Evolutionary conservation across 164 flowering plant species (phyloP).

Genomic region (Tetrastigma voinierianum): DNA sequence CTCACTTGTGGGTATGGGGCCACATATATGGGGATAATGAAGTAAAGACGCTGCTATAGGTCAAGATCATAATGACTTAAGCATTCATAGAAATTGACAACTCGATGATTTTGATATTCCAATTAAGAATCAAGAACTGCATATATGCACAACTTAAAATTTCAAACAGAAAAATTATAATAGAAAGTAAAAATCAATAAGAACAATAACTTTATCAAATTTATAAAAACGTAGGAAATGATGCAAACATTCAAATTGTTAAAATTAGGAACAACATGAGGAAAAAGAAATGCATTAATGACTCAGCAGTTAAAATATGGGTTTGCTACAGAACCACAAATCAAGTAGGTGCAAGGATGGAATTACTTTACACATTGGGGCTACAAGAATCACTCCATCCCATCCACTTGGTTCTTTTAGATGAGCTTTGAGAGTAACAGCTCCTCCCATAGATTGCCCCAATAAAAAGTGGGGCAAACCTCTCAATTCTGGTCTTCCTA

Average conservation of each 20-base stretch:
- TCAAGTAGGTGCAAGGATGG: conserved; percentile 1
- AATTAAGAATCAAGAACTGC: no score
- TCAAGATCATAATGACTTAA: no score
- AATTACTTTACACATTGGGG: conserved; percentile 96
- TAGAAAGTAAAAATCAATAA: no score
- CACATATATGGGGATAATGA: not conserved
- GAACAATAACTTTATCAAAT: not conserved
- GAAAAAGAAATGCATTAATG: no score
- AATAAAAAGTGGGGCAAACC: conserved; percentile 71
- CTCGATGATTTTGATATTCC: no score
- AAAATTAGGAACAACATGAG: no score
- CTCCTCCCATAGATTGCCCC: conserved; percentile 98
- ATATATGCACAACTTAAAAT: no score
- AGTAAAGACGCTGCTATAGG: not conserved
- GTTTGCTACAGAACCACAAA: not conserved
- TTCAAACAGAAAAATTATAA: no score
- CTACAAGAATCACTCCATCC: conserved; percentile 88
- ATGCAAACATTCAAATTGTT: no score
- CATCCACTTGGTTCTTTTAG: conserved; percentile 67
- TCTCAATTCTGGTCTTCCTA: conserved; percentile 60
- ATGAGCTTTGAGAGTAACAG: conserved; percentile 77
- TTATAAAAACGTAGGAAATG: no score
- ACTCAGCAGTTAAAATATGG: no score
- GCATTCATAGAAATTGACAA: no score
- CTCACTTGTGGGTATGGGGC: not conserved